A percentile compares a stretch with the other conserved stretches of the same genome.
Evolutionary conservation across 108 stramenopile species (phyloP).

Genomic region (Ochromonas danica): DNA sequence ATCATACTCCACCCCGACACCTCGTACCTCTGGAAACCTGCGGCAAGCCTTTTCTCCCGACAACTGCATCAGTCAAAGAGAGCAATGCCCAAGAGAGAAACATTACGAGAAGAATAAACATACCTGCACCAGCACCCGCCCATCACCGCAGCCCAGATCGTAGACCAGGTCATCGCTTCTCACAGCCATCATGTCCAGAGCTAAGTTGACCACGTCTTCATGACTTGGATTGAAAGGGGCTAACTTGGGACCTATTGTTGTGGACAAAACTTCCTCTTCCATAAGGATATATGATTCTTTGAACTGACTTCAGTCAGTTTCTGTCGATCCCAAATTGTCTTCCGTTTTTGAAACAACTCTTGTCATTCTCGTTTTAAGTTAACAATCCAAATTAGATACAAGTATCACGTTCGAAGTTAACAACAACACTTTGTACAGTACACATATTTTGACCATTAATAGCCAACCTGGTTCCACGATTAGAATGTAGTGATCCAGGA

Average conservation of each 20-base stretch:
- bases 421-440: too few species aligned
- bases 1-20: constrained; percentile 74
- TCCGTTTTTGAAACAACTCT: too few species aligned
- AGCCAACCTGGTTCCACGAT: too few species aligned
- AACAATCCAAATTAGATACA: too few species aligned
- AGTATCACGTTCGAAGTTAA: too few species aligned
- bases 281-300: too few species aligned
- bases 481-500: too few species aligned
- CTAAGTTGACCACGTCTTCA: not conserved
- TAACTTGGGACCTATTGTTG: constrained; percentile 19
- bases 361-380: too few species aligned
- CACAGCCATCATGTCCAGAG: constrained; percentile 55
- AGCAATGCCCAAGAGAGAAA: not conserved
- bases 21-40: constrained; percentile 45
- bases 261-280: too few species aligned
- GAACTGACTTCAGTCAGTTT: too few species aligned
- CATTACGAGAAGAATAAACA: not conserved
- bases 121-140: constrained; percentile 64
- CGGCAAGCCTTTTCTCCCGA: not conserved
- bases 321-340: too few species aligned
- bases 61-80: not conserved
- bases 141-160: constrained; percentile 83
- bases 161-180: constrained; percentile 63
- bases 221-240: constrained; percentile 25
- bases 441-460: too few species aligned